Conservation (phyloP, 1,284 basidiomycete species). For the Pholiota adiposa region DNA sequence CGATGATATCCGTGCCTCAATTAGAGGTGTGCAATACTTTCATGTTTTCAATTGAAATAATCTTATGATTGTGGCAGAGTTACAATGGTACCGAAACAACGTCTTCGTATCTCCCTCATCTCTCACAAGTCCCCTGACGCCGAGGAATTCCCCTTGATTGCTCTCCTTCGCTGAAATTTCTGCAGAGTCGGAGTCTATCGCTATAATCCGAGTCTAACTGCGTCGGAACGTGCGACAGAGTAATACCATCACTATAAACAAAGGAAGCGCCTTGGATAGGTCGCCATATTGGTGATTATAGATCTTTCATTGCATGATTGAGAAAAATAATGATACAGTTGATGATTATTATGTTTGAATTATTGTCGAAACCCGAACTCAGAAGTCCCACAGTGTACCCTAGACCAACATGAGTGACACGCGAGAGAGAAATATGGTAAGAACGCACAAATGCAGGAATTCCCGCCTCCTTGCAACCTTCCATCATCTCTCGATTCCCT, state of each 20-base stretch:
- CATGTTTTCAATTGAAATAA: background rate
- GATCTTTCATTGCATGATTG: background rate
- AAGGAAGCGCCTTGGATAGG: too few species aligned
- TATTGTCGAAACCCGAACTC: slow-evolving; percentile 12
- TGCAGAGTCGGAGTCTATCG: background rate
- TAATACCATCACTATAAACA: background rate
- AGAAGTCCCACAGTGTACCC: slow-evolving; percentile 51
- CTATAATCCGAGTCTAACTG: background rate
- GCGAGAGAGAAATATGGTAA: background rate
- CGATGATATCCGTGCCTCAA: slow-evolving; percentile 78
- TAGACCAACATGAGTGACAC: slow-evolving; percentile 16
- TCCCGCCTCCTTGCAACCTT: slow-evolving; percentile 62
- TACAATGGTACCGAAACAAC: slow-evolving; percentile 64
- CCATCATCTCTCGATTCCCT: slow-evolving; percentile 71
- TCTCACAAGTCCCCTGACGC: background rate
- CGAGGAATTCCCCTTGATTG: background rate
- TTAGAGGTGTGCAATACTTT: slow-evolving; percentile 53
- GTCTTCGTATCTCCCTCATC: slow-evolving; percentile 47
- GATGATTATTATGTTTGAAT: slow-evolving; percentile 5
- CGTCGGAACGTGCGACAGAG: background rate
- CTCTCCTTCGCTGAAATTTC: too few species aligned
- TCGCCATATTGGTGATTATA: background rate
- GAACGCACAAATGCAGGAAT: slow-evolving; percentile 61
- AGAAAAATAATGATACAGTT: slow-evolving; percentile 23
- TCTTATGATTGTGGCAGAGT: slow-evolving; percentile 40